Conservation (phyloP, 306 rosid genomes). For the Sicyos baderoa region DNA sequence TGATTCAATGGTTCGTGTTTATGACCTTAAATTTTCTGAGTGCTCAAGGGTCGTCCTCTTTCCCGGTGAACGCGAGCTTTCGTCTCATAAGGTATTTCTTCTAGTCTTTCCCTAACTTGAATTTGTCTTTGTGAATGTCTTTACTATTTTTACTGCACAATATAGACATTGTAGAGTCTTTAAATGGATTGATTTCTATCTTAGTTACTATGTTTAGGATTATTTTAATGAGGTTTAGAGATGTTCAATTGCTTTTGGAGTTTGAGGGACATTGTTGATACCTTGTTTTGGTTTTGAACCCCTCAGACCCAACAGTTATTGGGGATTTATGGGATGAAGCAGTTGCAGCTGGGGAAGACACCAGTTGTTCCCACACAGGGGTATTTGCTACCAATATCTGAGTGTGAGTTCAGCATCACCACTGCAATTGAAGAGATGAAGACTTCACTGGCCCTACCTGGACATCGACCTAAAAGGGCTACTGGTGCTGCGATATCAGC, state of each 20-base stretch:
- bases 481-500: slow-evolving; percentile 76
- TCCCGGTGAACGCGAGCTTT: slow-evolving; percentile 51
- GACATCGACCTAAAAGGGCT: slow-evolving; percentile 56
- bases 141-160: not conserved
- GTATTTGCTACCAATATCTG: slow-evolving; percentile 61
- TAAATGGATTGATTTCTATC: slow-evolving; percentile 1
- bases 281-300: slow-evolving; percentile 20
- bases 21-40: slow-evolving; percentile 53
- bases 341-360: slow-evolving; percentile 42
- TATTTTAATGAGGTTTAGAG: not conserved
- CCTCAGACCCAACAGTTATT: slow-evolving; percentile 48
- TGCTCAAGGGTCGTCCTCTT: slow-evolving; percentile 48
- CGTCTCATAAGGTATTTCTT: slow-evolving; percentile 50
- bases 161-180: not conserved
- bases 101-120: not conserved
- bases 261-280: slow-evolving; percentile 6
- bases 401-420: slow-evolving; percentile 63
- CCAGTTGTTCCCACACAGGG: slow-evolving; percentile 46
- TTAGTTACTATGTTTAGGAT: not conserved
- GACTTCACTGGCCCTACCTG: slow-evolving; percentile 27
- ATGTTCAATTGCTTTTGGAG: not conserved
- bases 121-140: not conserved
- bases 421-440: slow-evolving; percentile 68
- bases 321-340: slow-evolving; percentile 38
- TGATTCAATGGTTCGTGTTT: slow-evolving; percentile 70